Base-by-base conservation (phyloP, 768 basidiomycete genomes). In the Lentinus brumalis region DNA sequence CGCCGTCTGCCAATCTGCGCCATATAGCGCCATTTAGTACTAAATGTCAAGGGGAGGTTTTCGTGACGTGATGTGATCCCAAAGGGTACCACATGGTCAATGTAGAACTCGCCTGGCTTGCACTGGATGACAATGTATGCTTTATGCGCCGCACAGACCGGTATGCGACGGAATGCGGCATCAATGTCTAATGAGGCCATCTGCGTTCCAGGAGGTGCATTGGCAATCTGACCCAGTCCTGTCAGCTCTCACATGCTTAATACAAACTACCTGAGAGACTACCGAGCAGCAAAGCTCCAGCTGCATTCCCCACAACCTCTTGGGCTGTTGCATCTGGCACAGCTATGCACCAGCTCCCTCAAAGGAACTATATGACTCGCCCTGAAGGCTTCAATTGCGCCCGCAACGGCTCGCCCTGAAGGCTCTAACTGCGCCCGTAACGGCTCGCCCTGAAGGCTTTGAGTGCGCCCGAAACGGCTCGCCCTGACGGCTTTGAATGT, bases 91-190 rank as follows among this genome's bases (percentile, higher is more conserved):
- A 45, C 42, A 44, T 52, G 51, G 44, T 59, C 58, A 15, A 53
- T 53, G 50, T 29, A 59, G 40, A 53, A 49, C 30, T 50, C 31
- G 7, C 42, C 58, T 4, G 38, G 41, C 21, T 30, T 29, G 11
- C 40, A 32, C 49, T 42, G 53, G 7, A 58, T 50, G 7, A 58
- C 57, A 8, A 58, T 26, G 49, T 58, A 51, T n/a, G 49, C 18
- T 21, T 50, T 50, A 50, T 58, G 49, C 5, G 18, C 38, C 7
- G 57, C 21, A 16, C 18, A 11, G 2, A 58, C 26, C 11, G 57
- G 57, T 10, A 58, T 58, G 38, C 41, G 26, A 6, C 57, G 35
- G n/a, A 50, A 58, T 4, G 57, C 57, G 14, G 47, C 21, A n/a
- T 58, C 57, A 30, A 58, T 35, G 49, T 51, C 57, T 15, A 50